Base-by-base conservation (phyloP, 1,284 basidiomycete genomes). In the Leccinum griseonigrum region DNA sequence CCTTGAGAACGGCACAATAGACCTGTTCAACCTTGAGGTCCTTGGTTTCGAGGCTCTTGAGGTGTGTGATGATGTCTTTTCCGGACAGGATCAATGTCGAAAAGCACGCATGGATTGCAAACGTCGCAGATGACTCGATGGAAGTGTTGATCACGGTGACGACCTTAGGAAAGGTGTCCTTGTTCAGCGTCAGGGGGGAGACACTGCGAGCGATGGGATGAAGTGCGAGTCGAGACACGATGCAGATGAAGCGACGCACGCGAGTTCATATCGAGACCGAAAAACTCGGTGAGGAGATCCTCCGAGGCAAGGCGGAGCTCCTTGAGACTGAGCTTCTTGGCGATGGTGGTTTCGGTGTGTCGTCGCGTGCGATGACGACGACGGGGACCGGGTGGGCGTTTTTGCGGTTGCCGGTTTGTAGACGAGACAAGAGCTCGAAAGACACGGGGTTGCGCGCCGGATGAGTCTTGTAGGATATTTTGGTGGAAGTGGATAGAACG, bases 351-450 rank as follows among this genome's bases (percentile, higher is more conserved):
- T 72, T 95, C 91, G 16, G 93, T 93, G 48, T 85, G 22, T 22
- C 81, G 70, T 97, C 94, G 69, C 87, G 82, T 8, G 22, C 22
- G 22, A 22, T 84, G 63, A 97, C 88, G 58, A 98, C 85, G 58
- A 97, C 87, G 7, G 95, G 95, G 60, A 93, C 84, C 1, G 87
- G 29, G 85, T 86, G 6, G 92, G 94, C 0, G 85, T 84, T 78
- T 97, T 97, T 55, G 95, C 91, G 1, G 94, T 94, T 77, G 94
- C 94, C 40, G 93, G 92, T 72, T 95, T 95, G 85, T 91, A 94
- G 59, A 94, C 90, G 67, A 95, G 85, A 36, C 74, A 90, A 82
- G 67, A 91, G 80, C 72, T 91, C 83, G 71, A 89, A 91, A 6
- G 79, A 77, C 56, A 77, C 73, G 2, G 91, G 54, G 66, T 22